Conservation (phyloP, 139 green algal genomes). For the Micromonas commoda region DNA sequence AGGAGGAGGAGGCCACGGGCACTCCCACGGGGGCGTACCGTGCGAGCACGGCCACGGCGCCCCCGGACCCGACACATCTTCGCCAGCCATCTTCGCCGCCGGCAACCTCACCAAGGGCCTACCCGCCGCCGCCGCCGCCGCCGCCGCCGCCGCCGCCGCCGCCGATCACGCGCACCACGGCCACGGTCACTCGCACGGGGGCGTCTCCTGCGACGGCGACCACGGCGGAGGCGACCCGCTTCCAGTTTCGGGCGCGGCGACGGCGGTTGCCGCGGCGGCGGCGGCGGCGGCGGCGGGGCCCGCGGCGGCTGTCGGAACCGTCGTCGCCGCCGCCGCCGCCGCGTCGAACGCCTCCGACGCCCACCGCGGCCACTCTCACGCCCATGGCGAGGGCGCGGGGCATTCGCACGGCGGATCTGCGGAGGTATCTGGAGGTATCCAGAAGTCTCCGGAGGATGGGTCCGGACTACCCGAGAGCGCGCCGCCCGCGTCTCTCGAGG, state of each 20-base stretch:
- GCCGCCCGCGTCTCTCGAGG: too few species aligned
- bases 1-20: too few species aligned
- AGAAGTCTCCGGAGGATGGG: too few species aligned
- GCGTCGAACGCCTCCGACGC: background rate
- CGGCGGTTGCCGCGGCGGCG: too few species aligned
- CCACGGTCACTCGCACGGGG: background rate
- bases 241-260: too few species aligned
- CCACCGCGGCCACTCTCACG: background rate
- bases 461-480: too few species aligned
- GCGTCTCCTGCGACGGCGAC: background rate
- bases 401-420: background rate
- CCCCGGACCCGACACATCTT: background rate
- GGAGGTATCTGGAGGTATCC: background rate
- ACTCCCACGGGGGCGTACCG: too few species aligned
- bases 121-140: background rate
- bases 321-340: background rate
- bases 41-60: too few species aligned
- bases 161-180: background rate
- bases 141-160: background rate
- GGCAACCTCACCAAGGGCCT: background rate
- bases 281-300: too few species aligned
- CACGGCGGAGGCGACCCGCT: background rate
- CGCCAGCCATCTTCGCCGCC: background rate
- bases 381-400: background rate
- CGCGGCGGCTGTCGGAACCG: too few species aligned